A percentile compares a stretch with the other conserved stretches of the same genome.
These are phyloP conservation scores for Astragalus membranaceus DNA, from an alignment of 306 rosid genomes.

Conservation along the genomic window DNA sequence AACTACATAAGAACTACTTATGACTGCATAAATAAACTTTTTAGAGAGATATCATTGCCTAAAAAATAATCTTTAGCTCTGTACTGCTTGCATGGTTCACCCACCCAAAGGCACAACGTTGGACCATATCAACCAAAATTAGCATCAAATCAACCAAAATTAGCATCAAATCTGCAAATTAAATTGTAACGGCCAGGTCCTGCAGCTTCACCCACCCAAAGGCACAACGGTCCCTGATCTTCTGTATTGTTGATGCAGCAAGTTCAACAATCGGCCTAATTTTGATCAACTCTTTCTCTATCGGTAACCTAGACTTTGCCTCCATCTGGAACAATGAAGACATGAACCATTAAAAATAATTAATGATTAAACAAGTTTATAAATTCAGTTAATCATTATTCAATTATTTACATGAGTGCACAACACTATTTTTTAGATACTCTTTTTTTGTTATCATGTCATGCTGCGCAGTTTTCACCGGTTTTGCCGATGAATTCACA, in stretches of 20 bases:
- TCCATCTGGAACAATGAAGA: conserved; percentile 42
- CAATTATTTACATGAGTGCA: not conserved
- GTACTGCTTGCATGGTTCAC: too few relatives aligned
- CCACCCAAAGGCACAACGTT: not conserved
- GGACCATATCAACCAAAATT: not conserved
- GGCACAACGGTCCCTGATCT: conserved; percentile 72
- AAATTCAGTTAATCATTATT: not conserved
- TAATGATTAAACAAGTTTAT: conserved; percentile 6
- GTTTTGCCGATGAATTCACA: too few relatives aligned
- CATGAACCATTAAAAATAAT: not conserved
- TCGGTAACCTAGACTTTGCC: conserved; percentile 35
- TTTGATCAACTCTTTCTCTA: conserved; percentile 65
- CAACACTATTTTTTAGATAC: too few relatives aligned
- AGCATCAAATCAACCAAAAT: not conserved
- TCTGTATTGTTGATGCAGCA: conserved; percentile 60
- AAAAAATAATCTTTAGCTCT: not conserved
- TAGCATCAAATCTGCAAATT: conserved; percentile 14
- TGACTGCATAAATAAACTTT: not conserved
- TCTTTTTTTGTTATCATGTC: too few relatives aligned
- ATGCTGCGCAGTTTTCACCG: too few relatives aligned
- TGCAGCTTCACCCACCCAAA: conserved; percentile 81
- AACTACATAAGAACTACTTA: not conserved
- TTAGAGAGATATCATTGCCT: too few relatives aligned
- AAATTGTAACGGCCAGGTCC: conserved; percentile 46
- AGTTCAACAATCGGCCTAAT: conserved; percentile 46